Conservation (phyloP, 148 eudicot species). For the Selenicereus undatus region DNA sequence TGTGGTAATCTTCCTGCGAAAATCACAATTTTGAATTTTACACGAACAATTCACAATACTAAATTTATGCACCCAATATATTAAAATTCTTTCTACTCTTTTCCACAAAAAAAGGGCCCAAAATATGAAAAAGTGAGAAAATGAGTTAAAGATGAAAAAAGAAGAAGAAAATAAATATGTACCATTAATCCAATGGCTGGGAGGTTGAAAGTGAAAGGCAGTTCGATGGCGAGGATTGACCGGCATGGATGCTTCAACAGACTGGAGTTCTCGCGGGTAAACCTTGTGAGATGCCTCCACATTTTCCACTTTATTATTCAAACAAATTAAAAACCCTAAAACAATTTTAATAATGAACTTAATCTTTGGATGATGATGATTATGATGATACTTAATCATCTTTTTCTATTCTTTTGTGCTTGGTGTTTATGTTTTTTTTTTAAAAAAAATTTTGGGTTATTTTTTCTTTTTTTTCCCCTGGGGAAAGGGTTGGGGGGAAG, state of each 20-base stretch:
- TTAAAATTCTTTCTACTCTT: not conserved
- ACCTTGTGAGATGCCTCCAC: constrained; percentile 27
- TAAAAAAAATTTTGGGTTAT: too few species aligned
- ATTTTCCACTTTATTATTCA: not conserved
- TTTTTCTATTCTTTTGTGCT: not conserved
- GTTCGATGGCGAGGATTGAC: constrained; percentile 27
- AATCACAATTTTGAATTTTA: too few species aligned
- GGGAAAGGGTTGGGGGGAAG: not conserved
- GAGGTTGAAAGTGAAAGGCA: constrained; percentile 46
- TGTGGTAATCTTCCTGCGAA: too few species aligned
- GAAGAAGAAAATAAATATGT: not conserved
- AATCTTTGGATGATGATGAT: not conserved
- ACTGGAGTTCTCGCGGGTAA: constrained; percentile 8
- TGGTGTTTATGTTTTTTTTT: not conserved
- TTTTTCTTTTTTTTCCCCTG: too few species aligned
- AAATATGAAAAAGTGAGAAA: not conserved
- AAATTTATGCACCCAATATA: not conserved
- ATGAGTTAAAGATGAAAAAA: not conserved
- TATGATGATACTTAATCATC: not conserved
- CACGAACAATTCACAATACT: too few species aligned
- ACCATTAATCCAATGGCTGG: constrained; percentile 44
- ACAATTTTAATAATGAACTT: not conserved
- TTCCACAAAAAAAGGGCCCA: not conserved
- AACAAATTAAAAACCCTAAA: not conserved
- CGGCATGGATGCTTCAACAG: constrained; percentile 8